These are phyloP conservation scores for Fusarium sp. DNA, from an alignment of 2,329 filamentous ascomycete genomes.

Conservation along the genomic window DNA sequence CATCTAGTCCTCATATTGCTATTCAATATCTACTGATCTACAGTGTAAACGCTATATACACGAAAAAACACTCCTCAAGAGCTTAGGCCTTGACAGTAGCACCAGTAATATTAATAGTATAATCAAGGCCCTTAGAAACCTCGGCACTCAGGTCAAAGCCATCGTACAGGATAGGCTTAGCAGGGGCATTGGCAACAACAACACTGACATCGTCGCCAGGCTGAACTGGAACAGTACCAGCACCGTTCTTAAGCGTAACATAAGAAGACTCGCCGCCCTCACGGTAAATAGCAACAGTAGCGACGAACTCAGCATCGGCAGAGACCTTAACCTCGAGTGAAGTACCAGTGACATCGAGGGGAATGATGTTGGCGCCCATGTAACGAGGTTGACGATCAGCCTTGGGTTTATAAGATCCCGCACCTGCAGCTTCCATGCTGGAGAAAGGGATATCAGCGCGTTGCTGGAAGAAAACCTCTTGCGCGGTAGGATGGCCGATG, in stretches of 20 bases:
- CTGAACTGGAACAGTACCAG: constrained; percentile 45
- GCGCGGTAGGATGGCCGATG: constrained; percentile 54
- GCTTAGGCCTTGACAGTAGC: constrained; percentile 32
- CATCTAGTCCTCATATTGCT: not conserved
- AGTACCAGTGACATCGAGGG: constrained; percentile 48
- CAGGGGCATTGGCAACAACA: constrained; percentile 58
- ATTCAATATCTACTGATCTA: not conserved
- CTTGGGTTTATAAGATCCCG: constrained; percentile 53
- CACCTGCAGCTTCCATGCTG: constrained; percentile 50
- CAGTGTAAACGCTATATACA: constrained; percentile 5
- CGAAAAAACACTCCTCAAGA: not conserved
- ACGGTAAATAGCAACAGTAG: constrained; percentile 50
- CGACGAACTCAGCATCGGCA: constrained; percentile 49
- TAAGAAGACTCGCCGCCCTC: constrained; percentile 46
- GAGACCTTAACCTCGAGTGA: constrained; percentile 47
- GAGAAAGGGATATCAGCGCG: constrained; percentile 50
- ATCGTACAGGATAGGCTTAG: constrained; percentile 53
- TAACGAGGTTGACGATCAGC: constrained; percentile 53
- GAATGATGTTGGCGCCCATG: constrained; percentile 60
- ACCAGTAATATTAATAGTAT: constrained; percentile 47
- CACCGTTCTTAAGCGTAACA: constrained; percentile 45
- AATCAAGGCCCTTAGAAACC: constrained; percentile 50
- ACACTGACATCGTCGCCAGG: constrained; percentile 54
- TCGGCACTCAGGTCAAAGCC: constrained; percentile 50
- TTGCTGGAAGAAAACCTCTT: constrained; percentile 48